Evolutionary conservation across 257 asterid genomes (phyloP).

Genomic region (Forsythia suspensa): DNA sequence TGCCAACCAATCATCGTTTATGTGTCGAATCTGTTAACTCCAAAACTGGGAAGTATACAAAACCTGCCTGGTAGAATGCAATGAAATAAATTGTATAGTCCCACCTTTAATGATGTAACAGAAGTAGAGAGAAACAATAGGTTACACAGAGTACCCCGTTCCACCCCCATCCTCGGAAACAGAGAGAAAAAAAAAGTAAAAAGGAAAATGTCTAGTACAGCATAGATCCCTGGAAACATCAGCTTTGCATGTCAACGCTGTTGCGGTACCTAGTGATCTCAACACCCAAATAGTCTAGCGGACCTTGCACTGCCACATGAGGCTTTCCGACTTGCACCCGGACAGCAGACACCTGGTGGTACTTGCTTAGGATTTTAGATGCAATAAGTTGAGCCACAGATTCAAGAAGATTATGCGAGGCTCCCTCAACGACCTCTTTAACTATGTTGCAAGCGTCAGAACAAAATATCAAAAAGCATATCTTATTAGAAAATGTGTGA

Average conservation of each 20-base stretch:
- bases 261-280: slow-evolving; percentile 62
- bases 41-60: background rate
- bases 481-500: background rate
- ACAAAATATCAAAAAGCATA: background rate
- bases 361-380: slow-evolving; percentile 47
- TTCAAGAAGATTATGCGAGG: slow-evolving; percentile 75
- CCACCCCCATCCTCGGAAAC: background rate
- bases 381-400: slow-evolving; percentile 76
- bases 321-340: slow-evolving; percentile 88
- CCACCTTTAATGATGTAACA: background rate
- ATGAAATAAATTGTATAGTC: background rate
- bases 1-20: too few species aligned
- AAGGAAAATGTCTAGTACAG: background rate
- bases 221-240: background rate
- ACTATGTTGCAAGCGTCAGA: slow-evolving; percentile 55
- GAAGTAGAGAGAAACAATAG: background rate
- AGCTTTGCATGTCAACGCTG: slow-evolving; percentile 13
- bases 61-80: background rate
- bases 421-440: slow-evolving; percentile 70
- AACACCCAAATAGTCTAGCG: slow-evolving; percentile 81
- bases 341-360: slow-evolving; percentile 58
- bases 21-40: too few species aligned
- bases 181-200: background rate
- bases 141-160: background rate
- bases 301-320: slow-evolving; percentile 78